Percentiles rank a stretch among this genome's conserved stretches.
Evolutionary conservation across 768 basidiomycete genomes (phyloP).

Genomic region (Sporobolomyces pararoseus): DNA sequence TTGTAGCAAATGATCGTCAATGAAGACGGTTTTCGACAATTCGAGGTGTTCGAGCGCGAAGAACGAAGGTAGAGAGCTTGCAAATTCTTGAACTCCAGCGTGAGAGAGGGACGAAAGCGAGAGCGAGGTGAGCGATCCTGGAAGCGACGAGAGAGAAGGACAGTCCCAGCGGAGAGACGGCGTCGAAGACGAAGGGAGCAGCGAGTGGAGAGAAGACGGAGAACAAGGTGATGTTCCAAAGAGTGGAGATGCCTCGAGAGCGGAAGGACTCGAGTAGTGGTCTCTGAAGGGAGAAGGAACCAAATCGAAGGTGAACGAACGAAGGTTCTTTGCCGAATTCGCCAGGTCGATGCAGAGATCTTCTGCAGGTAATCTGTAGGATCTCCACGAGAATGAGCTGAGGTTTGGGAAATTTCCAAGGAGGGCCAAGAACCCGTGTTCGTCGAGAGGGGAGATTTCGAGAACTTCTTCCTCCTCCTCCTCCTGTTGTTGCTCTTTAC

Average conservation of each 20-base stretch:
- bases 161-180: slow-evolving; percentile 30
- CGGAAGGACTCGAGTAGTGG: not conserved
- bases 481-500: not conserved
- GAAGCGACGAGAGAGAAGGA: slow-evolving; percentile 16
- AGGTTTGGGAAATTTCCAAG: slow-evolving; percentile 17
- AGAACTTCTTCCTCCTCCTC: not conserved
- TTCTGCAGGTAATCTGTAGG: slow-evolving; percentile 22
- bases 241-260: too few species aligned
- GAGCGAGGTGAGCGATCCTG: slow-evolving; percentile 7
- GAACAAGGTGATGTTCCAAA: not conserved
- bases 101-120: slow-evolving; percentile 25
- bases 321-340: slow-evolving; percentile 5
- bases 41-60: slow-evolving; percentile 28
- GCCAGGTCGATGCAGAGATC: slow-evolving; percentile 32
- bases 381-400: slow-evolving; percentile 23
- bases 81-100: slow-evolving; percentile 9
- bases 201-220: too few species aligned
- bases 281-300: not conserved
- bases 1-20: slow-evolving; percentile 28
- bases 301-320: slow-evolving; percentile 16
- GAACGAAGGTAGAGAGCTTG: slow-evolving; percentile 6
- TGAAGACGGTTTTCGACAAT: slow-evolving; percentile 28
- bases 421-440: slow-evolving; percentile 12
- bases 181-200: not conserved
- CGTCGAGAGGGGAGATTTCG: slow-evolving; percentile 5